Evolutionary conservation across 768 basidiomycete species (phyloP).

Genomic region (Boletus sensibilis): DNA sequence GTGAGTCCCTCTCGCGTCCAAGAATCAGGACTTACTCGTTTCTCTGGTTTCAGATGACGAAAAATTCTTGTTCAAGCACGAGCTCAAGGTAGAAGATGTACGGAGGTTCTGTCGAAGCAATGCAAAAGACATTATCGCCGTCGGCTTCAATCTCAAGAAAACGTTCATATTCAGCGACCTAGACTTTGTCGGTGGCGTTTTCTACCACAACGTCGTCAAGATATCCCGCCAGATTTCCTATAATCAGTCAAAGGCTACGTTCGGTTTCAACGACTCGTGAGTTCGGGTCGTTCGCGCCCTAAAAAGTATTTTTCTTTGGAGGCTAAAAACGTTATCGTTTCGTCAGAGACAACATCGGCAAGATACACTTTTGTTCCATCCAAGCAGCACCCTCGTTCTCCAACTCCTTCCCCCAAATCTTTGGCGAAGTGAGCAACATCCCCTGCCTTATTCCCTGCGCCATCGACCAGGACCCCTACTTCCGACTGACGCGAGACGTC

Average conservation of each 20-base stretch:
- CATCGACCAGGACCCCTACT: conserved; percentile 97
- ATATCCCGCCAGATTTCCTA: conserved; percentile 92
- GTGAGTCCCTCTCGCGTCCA: conserved; percentile 37
- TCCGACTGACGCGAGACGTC: conserved; percentile 95
- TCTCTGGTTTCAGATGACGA: conserved; percentile 74
- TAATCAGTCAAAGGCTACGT: conserved; percentile 91
- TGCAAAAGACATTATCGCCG: conserved; percentile 94
- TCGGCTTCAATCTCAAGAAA: conserved; percentile 87
- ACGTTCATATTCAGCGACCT: conserved; percentile 98
- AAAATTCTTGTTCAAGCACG: conserved; percentile 97
- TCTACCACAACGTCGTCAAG: conserved; percentile 92
- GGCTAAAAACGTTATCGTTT: background rate
- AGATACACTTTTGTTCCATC: conserved; percentile 92
- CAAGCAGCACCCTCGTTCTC: conserved; percentile 97
- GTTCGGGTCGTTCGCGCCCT: conserved; percentile 29
- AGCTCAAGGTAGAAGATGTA: conserved; percentile 87
- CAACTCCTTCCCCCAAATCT: conserved; percentile 98
- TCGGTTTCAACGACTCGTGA: conserved; percentile 95
- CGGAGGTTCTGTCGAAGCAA: conserved; percentile 80
- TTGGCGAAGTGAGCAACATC: conserved; percentile 75
- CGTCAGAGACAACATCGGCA: conserved; percentile 93
- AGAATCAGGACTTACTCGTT: background rate
- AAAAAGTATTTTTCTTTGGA: background rate
- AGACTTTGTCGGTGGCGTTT: conserved; percentile 84
- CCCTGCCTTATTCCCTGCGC: conserved; percentile 97